These are phyloP conservation scores for Starmerella khaoyaiensis DNA, from an alignment of 805 yeast genomes.

Conservation along the genomic window DNA sequence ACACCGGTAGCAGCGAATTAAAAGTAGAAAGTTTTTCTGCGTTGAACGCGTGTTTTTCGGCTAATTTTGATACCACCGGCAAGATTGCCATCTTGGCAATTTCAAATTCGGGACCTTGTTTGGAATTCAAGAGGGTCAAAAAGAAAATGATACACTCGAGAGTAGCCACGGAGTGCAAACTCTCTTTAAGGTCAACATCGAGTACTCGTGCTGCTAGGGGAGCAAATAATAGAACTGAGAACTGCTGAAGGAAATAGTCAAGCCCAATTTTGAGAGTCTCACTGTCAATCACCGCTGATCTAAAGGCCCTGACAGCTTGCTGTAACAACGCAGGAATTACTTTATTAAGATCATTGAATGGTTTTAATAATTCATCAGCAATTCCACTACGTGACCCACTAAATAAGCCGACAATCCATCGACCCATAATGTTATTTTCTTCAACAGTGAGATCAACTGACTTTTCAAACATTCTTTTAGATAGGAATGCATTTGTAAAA, in stretches of 20 bases:
- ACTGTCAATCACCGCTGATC: constrained; percentile 41
- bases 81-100: constrained; percentile 2
- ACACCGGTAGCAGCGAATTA: background rate
- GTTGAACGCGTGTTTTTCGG: background rate
- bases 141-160: constrained; percentile 13
- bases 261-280: constrained; percentile 61
- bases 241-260: constrained; percentile 76
- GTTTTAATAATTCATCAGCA: constrained; percentile 56
- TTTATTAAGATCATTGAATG: constrained; percentile 46
- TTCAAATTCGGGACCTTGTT: constrained; percentile 3
- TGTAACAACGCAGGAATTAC: constrained; percentile 63
- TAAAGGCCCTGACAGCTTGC: constrained; percentile 54
- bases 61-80: background rate
- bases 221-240: constrained; percentile 45
- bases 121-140: constrained; percentile 4
- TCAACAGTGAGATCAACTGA: constrained; percentile 8
- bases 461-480: constrained; percentile 2
- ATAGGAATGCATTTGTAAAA: constrained; percentile 7
- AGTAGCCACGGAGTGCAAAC: constrained; percentile 12
- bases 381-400: constrained; percentile 66
- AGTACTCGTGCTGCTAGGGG: constrained; percentile 42
- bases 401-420: constrained; percentile 72
- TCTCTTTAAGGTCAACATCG: constrained; percentile 30
- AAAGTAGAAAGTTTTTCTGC: background rate
- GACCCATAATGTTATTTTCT: constrained; percentile 33